Conservation (phyloP, 2,329 filamentous ascomycete genomes). For the Sporothrix pallida region DNA sequence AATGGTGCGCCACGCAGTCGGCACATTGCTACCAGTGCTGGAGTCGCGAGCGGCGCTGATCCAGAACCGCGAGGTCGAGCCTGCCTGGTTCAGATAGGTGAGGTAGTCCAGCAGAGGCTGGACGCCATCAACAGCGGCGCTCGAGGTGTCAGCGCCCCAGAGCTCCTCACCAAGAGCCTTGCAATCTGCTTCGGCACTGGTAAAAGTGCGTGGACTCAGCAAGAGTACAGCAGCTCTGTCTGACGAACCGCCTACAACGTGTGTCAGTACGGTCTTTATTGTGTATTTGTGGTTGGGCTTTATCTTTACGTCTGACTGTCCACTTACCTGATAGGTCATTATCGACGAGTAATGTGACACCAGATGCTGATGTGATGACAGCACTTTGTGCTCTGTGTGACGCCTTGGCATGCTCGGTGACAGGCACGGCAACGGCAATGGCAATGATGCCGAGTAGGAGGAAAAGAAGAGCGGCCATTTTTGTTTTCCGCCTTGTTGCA, state of each 20-base stretch:
- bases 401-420: conserved; percentile 20
- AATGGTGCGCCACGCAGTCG: conserved; percentile 40
- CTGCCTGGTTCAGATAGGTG: conserved; percentile 43
- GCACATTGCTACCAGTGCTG: background rate
- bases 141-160: conserved; percentile 43
- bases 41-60: conserved; percentile 41
- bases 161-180: conserved; percentile 49
- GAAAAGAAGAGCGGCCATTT: conserved; percentile 36
- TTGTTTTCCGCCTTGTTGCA: conserved; percentile 25
- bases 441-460: conserved; percentile 35
- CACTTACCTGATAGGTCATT: conserved; percentile 50
- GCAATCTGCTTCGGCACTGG: conserved; percentile 45
- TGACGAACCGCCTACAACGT: conserved; percentile 44
- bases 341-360: conserved; percentile 48
- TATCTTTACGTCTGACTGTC: background rate
- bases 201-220: conserved; percentile 42
- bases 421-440: conserved; percentile 29
- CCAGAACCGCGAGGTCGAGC: conserved; percentile 46
- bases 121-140: conserved; percentile 40
- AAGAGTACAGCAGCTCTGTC: conserved; percentile 47
- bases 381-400: background rate
- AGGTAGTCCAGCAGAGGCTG: conserved; percentile 48
- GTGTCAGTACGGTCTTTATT: background rate
- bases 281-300: background rate
- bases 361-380: conserved; percentile 38